phyloP scores from a whole-genome alignment of 2,329 filamentous ascomycete species.

The Aspergillus quadrilineatus region DNA sequence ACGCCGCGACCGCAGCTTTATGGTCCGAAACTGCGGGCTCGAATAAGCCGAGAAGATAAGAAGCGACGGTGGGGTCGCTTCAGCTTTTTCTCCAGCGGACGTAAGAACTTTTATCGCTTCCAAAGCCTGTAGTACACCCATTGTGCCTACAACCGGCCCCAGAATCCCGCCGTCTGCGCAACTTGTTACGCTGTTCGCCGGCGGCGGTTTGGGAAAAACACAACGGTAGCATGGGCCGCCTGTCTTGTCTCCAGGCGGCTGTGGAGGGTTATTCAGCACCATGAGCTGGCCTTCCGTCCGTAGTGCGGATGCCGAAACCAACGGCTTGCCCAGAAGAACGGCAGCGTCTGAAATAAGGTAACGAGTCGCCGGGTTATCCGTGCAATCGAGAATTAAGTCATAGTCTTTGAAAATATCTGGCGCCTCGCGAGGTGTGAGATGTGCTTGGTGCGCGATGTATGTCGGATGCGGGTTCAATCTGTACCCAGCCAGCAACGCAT shows the following conservation, averaged over 20 bases:
- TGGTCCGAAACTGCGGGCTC: conserved; percentile 63
- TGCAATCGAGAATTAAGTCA: conserved; percentile 89
- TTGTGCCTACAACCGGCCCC: conserved; percentile 86
- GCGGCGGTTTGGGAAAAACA: conserved; percentile 84
- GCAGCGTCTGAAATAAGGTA: conserved; percentile 92
- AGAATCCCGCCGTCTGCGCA: conserved; percentile 93
- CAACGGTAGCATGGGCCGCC: conserved; percentile 92
- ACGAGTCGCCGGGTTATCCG: conserved; percentile 85
- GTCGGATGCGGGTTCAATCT: conserved; percentile 71
- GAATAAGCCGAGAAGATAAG: conserved; percentile 48
- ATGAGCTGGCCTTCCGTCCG: conserved; percentile 88
- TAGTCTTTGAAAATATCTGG: conserved; percentile 66
- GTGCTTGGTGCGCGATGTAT: conserved; percentile 62
- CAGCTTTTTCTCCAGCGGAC: conserved; percentile 24
- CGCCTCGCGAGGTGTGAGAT: conserved; percentile 69
- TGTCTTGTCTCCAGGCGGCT: conserved; percentile 53
- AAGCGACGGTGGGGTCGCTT: conserved; percentile 32
- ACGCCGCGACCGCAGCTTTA: conserved; percentile 70
- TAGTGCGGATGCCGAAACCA: conserved; percentile 87
- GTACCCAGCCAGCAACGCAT: conserved; percentile 6
- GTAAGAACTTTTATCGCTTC: conserved; percentile 84
- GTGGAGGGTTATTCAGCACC: conserved; percentile 77
- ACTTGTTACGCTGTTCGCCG: conserved; percentile 74
- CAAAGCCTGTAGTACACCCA: conserved; percentile 89
- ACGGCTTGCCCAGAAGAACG: conserved; percentile 72